These are phyloP conservation scores for Monosporascus sp. DNA, from an alignment of 2,329 filamentous ascomycete genomes.

Conservation along the genomic window DNA sequence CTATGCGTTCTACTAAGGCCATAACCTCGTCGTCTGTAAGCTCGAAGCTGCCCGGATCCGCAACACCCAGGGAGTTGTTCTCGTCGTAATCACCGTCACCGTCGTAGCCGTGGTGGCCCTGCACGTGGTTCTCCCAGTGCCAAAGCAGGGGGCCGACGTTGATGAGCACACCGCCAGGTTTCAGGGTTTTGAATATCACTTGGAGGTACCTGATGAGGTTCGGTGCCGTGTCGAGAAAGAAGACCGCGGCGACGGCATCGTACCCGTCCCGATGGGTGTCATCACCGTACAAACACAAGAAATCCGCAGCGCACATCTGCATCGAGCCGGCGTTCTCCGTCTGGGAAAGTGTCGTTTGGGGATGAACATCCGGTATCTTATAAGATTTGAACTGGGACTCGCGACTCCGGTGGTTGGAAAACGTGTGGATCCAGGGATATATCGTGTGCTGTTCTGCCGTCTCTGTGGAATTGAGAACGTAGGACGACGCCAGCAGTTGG, in stretches of 20 bases:
- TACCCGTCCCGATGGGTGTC: slow-evolving; percentile 57
- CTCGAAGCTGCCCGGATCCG: slow-evolving; percentile 85
- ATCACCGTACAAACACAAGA: slow-evolving; percentile 75
- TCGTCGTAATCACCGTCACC: slow-evolving; percentile 45
- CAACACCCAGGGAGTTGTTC: slow-evolving; percentile 61
- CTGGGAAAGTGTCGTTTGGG: slow-evolving; percentile 46
- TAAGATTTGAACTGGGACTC: slow-evolving; percentile 70
- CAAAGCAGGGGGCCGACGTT: slow-evolving; percentile 89
- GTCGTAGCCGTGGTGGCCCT: slow-evolving; percentile 49
- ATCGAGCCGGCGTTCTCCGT: slow-evolving; percentile 54
- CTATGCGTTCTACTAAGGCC: slow-evolving; percentile 64
- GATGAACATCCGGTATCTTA: slow-evolving; percentile 75
- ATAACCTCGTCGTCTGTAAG: slow-evolving; percentile 85
- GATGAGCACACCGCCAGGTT: slow-evolving; percentile 72
- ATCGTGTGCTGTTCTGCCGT: slow-evolving; percentile 61
- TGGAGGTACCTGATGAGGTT: slow-evolving; percentile 89
- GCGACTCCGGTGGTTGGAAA: slow-evolving; percentile 77
- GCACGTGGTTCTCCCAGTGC: slow-evolving; percentile 82
- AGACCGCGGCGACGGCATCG: slow-evolving; percentile 82
- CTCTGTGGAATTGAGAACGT: slow-evolving; percentile 65
- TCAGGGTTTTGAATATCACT: slow-evolving; percentile 72
- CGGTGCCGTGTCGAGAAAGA: slow-evolving; percentile 95
- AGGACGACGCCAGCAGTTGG: slow-evolving; percentile 79
- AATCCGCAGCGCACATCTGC: slow-evolving; percentile 92
- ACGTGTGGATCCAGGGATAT: slow-evolving; percentile 80